Conservation (phyloP, 2,329 filamentous ascomycete species). For the Pseudogymnoascus sp. region DNA sequence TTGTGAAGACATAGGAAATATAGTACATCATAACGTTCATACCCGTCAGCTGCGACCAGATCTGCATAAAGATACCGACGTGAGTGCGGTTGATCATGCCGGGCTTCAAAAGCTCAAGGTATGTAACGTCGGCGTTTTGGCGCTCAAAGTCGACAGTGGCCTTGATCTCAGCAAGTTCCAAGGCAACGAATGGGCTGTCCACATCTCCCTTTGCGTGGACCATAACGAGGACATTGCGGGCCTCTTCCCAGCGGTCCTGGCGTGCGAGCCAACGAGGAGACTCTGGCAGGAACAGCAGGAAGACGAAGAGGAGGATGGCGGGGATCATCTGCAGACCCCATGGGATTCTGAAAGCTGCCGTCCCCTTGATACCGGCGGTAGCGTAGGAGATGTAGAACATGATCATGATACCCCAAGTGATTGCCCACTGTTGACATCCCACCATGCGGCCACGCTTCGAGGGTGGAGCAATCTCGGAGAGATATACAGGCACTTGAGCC, state of each 20-base stretch:
- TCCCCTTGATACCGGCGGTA: slow-evolving; percentile 49
- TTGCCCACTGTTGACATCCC: slow-evolving; percentile 62
- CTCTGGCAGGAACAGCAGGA: slow-evolving; percentile 52
- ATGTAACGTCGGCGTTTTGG: slow-evolving; percentile 58
- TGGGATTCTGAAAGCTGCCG: slow-evolving; percentile 52
- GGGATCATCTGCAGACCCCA: slow-evolving; percentile 59
- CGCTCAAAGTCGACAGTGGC: slow-evolving; percentile 67
- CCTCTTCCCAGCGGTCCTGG: slow-evolving; percentile 50
- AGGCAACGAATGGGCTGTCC: slow-evolving; percentile 54
- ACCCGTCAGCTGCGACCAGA: slow-evolving; percentile 67
- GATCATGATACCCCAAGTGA: slow-evolving; percentile 62
- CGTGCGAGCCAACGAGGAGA: slow-evolving; percentile 56
- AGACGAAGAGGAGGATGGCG: slow-evolving; percentile 46
- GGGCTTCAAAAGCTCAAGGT: slow-evolving; percentile 63
- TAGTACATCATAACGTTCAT: slow-evolving; percentile 73
- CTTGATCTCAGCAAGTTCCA: slow-evolving; percentile 64
- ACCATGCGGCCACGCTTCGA: slow-evolving; percentile 55
- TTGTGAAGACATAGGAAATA: slow-evolving; percentile 60
- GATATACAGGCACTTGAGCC: slow-evolving; percentile 59
- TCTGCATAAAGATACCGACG: slow-evolving; percentile 64
- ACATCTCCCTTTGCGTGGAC: slow-evolving; percentile 58
- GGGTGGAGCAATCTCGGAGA: slow-evolving; percentile 55
- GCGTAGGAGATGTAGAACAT: slow-evolving; percentile 64
- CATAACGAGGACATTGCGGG: slow-evolving; percentile 31
- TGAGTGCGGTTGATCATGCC: slow-evolving; percentile 66